These are phyloP conservation scores for Solanum megistacrolobum DNA, from an alignment of 257 asterid species.

Conservation along the genomic window DNA sequence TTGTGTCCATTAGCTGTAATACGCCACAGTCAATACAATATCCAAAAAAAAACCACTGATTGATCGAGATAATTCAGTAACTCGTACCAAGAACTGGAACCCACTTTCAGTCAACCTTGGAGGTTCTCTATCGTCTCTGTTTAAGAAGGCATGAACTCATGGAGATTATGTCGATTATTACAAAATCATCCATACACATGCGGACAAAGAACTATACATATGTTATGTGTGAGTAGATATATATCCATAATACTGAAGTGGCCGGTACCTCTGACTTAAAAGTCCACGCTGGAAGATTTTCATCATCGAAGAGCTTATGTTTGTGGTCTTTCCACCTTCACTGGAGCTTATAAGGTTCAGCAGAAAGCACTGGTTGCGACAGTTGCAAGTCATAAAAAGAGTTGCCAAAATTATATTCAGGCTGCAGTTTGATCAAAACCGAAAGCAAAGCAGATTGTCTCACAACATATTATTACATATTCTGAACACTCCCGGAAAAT, in stretches of 20 bases:
- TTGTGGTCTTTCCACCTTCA: constrained; percentile 75
- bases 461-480: constrained; percentile 1
- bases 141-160: constrained; percentile 16
- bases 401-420: constrained; percentile 21
- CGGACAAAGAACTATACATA: neutral
- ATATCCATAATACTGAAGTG: constrained; percentile 1
- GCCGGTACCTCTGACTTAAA: constrained; percentile 75
- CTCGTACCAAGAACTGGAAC: constrained; percentile 89
- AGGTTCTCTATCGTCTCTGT: constrained; percentile 87
- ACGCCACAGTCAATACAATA: constrained; percentile 23
- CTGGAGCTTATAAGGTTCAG: constrained; percentile 89
- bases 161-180: constrained; percentile 7
- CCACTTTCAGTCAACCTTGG: constrained; percentile 90
- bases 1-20: constrained; percentile 92
- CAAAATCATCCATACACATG: neutral
- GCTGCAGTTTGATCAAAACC: constrained; percentile 20
- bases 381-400: constrained; percentile 35
- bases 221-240: neutral
- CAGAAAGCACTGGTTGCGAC: constrained; percentile 71
- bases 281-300: constrained; percentile 93
- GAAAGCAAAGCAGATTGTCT: constrained; percentile 4
- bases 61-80: constrained; percentile 6
- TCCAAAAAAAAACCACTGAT: constrained; percentile 2
- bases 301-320: constrained; percentile 91
- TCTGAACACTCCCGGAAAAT: constrained; percentile 1